These are phyloP conservation scores for Saxophila tyrrhenica DNA, from an alignment of 495 filamentous ascomycete genomes.

Conservation along the genomic window DNA sequence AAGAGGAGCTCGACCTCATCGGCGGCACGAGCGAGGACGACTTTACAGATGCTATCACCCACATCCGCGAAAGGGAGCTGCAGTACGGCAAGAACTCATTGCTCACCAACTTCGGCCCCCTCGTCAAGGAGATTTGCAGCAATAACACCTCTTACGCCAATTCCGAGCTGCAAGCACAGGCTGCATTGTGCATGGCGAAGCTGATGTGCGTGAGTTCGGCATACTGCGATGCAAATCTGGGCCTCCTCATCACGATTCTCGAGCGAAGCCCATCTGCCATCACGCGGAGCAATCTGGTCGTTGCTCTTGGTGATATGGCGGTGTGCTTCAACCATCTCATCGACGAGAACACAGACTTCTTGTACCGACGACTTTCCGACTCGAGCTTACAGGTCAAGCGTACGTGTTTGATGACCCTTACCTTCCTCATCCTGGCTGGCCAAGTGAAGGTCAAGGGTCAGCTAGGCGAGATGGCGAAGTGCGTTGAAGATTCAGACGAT, in stretches of 20 bases:
- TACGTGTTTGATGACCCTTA: constrained; percentile 96
- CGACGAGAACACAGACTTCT: constrained; percentile 96
- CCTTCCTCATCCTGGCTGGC: constrained; percentile 91
- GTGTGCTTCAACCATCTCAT: constrained; percentile 99
- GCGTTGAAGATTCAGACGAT: constrained; percentile 88
- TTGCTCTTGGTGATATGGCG: constrained; percentile 96
- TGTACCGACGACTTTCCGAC: constrained; percentile 88
- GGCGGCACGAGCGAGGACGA: constrained; percentile 97
- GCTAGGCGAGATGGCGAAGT: constrained; percentile 98
- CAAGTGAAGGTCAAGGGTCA: constrained; percentile 99
- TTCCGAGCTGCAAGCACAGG: constrained; percentile 77
- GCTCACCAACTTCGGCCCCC: constrained; percentile 74
- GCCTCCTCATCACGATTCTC: constrained; percentile 94
- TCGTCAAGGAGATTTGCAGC: constrained; percentile 85
- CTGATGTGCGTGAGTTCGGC: constrained; percentile 77
- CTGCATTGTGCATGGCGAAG: constrained; percentile 94
- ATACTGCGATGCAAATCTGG: constrained; percentile 89
- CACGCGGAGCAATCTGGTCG: constrained; percentile 87
- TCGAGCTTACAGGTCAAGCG: constrained; percentile 81
- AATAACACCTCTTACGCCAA: constrained; percentile 87
- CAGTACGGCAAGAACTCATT: constrained; percentile 79
- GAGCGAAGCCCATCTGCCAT: constrained; percentile 83
- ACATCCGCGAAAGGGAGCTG: constrained; percentile 88
- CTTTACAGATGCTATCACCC: constrained; percentile 90
- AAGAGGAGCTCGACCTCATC: constrained; percentile 87